Percentiles rank a stretch among this genome's conserved stretches.
These are phyloP conservation scores for Scheffersomyces ergatensis DNA, from an alignment of 805 yeast species.

Conservation along the genomic window DNA sequence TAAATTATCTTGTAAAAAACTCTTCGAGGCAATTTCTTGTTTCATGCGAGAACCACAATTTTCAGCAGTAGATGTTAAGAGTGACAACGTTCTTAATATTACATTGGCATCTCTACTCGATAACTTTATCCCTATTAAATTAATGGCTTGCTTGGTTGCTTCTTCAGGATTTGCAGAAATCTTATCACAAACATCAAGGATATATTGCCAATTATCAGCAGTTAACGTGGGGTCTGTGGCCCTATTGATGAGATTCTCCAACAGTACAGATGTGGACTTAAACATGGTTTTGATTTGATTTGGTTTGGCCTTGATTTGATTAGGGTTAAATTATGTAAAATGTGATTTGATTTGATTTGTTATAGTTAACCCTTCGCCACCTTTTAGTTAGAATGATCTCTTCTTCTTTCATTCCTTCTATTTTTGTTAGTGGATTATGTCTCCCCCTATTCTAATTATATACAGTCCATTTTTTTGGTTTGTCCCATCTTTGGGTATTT, in stretches of 20 bases:
- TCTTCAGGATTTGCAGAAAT: constrained; percentile 36
- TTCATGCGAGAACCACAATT: constrained; percentile 45
- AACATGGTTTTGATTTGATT: too few relatives aligned
- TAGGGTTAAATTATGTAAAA: too few relatives aligned
- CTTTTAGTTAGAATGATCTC: too few relatives aligned
- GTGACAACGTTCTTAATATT: constrained; percentile 33
- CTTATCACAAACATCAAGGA: constrained; percentile 40
- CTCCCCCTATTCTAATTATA: too few relatives aligned
- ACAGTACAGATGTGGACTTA: background rate
- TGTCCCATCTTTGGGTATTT: too few relatives aligned
- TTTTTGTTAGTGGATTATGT: too few relatives aligned
- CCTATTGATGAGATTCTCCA: constrained; percentile 19
- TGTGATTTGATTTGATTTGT: too few relatives aligned
- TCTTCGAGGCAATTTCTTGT: constrained; percentile 40
- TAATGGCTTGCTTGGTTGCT: constrained; percentile 31
- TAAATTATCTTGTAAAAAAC: constrained; percentile 32
- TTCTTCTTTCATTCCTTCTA: too few relatives aligned
- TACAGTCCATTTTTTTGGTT: too few relatives aligned
- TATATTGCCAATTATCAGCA: constrained; percentile 42
- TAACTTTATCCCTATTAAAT: constrained; percentile 20
- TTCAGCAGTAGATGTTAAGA: constrained; percentile 39
- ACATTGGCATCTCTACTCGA: constrained; percentile 38
- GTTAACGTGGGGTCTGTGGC: constrained; percentile 44
- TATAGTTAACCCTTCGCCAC: too few relatives aligned
- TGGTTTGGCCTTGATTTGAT: too few relatives aligned